Evolutionary conservation across 2,329 filamentous ascomycete genomes (phyloP).

Genomic region (Fusarium tanahbumbuense): DNA sequence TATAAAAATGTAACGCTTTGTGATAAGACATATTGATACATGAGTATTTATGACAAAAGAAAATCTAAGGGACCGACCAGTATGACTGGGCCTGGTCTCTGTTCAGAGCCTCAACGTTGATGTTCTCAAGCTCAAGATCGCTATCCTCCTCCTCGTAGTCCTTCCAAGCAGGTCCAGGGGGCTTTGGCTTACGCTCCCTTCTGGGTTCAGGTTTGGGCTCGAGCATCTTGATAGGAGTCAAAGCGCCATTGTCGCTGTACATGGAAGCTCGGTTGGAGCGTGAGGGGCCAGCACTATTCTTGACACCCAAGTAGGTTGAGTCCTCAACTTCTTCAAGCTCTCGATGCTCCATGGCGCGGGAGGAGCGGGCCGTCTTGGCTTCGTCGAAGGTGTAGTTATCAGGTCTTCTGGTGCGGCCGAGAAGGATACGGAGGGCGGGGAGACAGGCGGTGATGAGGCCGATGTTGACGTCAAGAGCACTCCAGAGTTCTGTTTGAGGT

Average conservation of each 20-base stretch:
- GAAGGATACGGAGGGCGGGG: constrained; percentile 21
- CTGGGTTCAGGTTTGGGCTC: constrained; percentile 1
- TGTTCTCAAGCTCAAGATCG: constrained; percentile 21
- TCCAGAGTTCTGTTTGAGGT: constrained; percentile 30
- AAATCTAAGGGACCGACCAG: constrained; percentile 18
- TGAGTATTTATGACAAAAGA: background rate
- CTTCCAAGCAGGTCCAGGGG: constrained; percentile 17
- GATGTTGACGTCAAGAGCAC: constrained; percentile 33
- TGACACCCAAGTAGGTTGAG: constrained; percentile 18
- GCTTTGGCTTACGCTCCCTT: background rate
- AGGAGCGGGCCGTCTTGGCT: constrained; percentile 21
- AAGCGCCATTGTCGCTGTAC: background rate
- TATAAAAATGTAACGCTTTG: background rate
- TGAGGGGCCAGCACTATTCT: constrained; percentile 10
- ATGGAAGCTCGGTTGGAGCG: constrained; percentile 1
- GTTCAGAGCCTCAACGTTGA: constrained; percentile 23
- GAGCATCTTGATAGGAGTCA: background rate
- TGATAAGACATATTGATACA: background rate
- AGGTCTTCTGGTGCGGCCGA: constrained; percentile 11
- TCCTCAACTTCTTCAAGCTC: constrained; percentile 30
- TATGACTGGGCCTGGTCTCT: constrained; percentile 31
- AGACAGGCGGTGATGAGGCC: constrained; percentile 34
- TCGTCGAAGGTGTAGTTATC: constrained; percentile 25
- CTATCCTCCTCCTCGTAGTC: constrained; percentile 17
- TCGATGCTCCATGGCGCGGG: constrained; percentile 13